A percentile compares a stretch with the other conserved stretches of the same genome.
phyloP scores from a whole-genome alignment of 305 asterid genomes.

The Lippia alba region DNA sequence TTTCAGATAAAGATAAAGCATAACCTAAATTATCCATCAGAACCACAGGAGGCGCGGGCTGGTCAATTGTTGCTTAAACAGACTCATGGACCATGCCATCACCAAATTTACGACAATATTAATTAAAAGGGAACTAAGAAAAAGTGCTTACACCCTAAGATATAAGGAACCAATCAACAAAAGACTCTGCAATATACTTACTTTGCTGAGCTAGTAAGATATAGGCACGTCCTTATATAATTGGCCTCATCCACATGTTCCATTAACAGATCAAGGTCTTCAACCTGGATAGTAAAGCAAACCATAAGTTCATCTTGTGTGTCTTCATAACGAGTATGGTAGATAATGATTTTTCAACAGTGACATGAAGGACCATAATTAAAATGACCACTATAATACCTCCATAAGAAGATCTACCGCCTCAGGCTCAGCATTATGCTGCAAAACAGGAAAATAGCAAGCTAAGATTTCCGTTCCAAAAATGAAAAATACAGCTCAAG shows the following conservation, averaged over 20 bases:
- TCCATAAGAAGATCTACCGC: constrained; percentile 99
- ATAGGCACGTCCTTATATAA: constrained; percentile 85
- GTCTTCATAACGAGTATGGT: neutral
- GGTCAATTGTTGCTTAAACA: too few relatives aligned
- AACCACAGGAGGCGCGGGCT: neutral
- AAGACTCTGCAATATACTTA: constrained; percentile 43
- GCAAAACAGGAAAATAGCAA: constrained; percentile 42
- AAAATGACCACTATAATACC: constrained; percentile 50
- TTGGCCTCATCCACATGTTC: constrained; percentile 82
- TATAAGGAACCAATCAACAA: constrained; percentile 15
- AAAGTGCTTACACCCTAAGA: neutral
- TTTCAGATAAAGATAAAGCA: too few relatives aligned
- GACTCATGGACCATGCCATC: constrained; percentile 5
- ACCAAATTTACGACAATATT: neutral
- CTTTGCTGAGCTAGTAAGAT: constrained; percentile 91
- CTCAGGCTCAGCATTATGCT: constrained; percentile 99
- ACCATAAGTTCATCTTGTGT: constrained; percentile 13
- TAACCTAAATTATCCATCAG: neutral
- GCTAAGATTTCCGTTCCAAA: constrained; percentile 26
- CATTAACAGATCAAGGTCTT: constrained; percentile 86
- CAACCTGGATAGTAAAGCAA: constrained; percentile 62
- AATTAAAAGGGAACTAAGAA: neutral
- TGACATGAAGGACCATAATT: constrained; percentile 1
- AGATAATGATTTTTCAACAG: constrained; percentile 9
- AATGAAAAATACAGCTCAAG: constrained; percentile 14